Percentiles rank a stretch among this genome's conserved stretches.
Conservation (phyloP, 1,284 basidiomycete species). For the Garcileccinum viscosum region DNA sequence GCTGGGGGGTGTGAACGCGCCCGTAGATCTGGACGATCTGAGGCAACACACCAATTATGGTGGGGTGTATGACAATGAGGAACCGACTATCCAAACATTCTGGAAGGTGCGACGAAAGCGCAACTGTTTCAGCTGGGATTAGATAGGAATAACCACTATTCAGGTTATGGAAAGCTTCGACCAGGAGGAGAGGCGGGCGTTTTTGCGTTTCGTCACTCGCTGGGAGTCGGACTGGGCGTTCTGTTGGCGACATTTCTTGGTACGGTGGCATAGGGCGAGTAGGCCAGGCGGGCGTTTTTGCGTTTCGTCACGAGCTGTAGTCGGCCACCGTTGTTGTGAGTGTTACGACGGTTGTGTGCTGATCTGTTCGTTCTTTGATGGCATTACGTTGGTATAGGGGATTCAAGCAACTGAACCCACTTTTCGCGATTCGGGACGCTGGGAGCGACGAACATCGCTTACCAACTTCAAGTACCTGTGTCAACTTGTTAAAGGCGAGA, state of each 20-base stretch:
- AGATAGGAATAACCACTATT: background rate
- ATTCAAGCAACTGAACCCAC: conserved; percentile 86
- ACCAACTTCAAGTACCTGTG: conserved; percentile 86
- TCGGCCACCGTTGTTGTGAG: conserved; percentile 83
- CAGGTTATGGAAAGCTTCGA: conserved; percentile 78
- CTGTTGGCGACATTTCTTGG: conserved; percentile 27
- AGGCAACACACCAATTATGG: conserved; percentile 78
- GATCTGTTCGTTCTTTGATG: background rate
- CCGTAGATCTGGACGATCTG: conserved; percentile 85
- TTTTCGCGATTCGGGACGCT: conserved; percentile 84
- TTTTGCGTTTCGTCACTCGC: no score
- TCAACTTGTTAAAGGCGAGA: conserved; percentile 82
- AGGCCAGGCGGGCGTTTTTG: conserved; percentile 71
- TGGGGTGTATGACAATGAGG: conserved; percentile 73
- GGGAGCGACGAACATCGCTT: conserved; percentile 76
- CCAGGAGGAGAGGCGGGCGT: conserved; percentile 71
- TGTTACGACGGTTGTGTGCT: conserved; percentile 11
- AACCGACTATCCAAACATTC: conserved; percentile 75
- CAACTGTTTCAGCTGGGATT: background rate
- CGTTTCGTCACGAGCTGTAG: conserved; percentile 92
- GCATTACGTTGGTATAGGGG: conserved; percentile 53
- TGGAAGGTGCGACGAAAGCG: conserved; percentile 62
- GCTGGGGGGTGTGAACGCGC: conserved; percentile 82
- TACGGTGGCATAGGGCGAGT: conserved; percentile 22
- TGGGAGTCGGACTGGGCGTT: conserved; percentile 70